Percentiles rank a stretch among this genome's conserved stretches.
phyloP scores from a whole-genome alignment of 768 basidiomycete genomes.

The Russula dissimulans region DNA sequence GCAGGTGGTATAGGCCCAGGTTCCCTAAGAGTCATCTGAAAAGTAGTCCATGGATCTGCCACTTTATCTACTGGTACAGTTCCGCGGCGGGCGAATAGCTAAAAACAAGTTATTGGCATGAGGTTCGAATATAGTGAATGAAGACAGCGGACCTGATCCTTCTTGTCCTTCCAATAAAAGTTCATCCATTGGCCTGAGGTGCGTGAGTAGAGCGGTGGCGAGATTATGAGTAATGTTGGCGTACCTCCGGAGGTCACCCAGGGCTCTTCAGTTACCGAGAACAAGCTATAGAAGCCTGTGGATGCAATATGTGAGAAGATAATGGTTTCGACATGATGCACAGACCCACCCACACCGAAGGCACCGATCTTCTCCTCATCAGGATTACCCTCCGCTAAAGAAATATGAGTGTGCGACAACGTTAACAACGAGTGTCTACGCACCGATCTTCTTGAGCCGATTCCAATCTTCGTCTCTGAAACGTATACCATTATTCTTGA shows the following conservation, averaged over 20 bases:
- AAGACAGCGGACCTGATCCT: slow-evolving; percentile 57
- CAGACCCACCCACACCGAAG: slow-evolving; percentile 66
- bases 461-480: slow-evolving; percentile 87
- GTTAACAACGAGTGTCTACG: not conserved
- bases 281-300: slow-evolving; percentile 67
- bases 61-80: slow-evolving; percentile 36
- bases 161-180: slow-evolving; percentile 92
- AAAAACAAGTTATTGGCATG: not conserved
- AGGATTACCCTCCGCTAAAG: slow-evolving; percentile 80
- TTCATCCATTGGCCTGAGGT: slow-evolving; percentile 79
- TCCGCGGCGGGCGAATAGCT: slow-evolving; percentile 82
- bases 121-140: not conserved
- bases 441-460: slow-evolving; percentile 82
- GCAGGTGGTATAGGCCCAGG: slow-evolving; percentile 68
- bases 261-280: slow-evolving; percentile 77
- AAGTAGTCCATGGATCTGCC: slow-evolving; percentile 65
- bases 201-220: slow-evolving; percentile 22
- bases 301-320: not conserved
- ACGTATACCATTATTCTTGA: slow-evolving; percentile 78
- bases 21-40: slow-evolving; percentile 83
- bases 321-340: not conserved
- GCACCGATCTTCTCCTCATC: slow-evolving; percentile 93
- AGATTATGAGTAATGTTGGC: slow-evolving; percentile 22
- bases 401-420: not conserved
- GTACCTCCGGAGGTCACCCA: slow-evolving; percentile 73